Percentiles rank a stretch among this genome's conserved stretches.
phyloP scores from a whole-genome alignment of 208 protist genomes.

The Giardia duodenalis region DNA sequence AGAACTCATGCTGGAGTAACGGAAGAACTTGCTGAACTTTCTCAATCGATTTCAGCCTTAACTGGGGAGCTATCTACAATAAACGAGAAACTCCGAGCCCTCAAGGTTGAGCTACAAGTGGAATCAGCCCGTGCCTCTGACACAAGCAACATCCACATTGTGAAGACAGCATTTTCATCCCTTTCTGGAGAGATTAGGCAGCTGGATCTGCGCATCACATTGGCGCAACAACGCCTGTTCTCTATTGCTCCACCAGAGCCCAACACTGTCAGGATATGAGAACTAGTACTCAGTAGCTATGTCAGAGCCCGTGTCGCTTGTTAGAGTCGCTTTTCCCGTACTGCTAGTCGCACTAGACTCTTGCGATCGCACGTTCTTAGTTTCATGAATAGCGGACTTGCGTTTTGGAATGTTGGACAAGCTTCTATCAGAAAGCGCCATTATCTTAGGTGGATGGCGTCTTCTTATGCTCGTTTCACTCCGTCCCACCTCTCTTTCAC shows the following conservation, averaged over 20 bases:
- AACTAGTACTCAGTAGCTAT: no score
- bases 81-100: background rate
- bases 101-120: background rate
- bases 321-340: no score
- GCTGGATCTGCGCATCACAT: background rate
- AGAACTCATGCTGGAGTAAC: background rate
- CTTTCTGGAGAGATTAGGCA: background rate
- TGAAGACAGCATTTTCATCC: background rate
- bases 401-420: no score
- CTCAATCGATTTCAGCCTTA: background rate
- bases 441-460: no score
- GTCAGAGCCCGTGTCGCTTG: no score
- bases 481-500: no score
- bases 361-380: no score
- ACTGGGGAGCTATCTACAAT: background rate
- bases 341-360: no score
- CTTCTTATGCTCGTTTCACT: no score
- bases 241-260: background rate
- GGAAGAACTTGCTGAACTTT: background rate
- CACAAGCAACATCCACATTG: background rate
- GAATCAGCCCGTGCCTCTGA: background rate
- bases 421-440: no score
- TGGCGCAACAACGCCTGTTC: background rate
- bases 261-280: no score
- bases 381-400: no score